Conservation (phyloP, 2,329 filamentous ascomycete species). For the Didymosphaeria variabile region DNA sequence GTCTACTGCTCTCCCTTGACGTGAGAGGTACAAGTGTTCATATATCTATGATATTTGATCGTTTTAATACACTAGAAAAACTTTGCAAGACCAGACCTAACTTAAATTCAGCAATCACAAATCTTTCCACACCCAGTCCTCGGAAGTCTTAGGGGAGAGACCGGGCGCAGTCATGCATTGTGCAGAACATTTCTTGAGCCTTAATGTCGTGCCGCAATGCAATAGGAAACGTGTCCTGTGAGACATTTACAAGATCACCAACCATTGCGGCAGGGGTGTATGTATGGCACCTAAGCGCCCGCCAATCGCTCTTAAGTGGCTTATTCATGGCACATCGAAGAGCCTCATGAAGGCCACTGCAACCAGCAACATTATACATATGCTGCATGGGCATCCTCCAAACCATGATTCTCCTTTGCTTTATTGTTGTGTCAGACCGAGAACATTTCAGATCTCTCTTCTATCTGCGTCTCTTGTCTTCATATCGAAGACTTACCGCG, state of each 20-base stretch:
- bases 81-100: background rate
- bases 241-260: background rate
- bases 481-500: too few relatives aligned
- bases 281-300: background rate
- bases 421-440: background rate
- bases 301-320: background rate
- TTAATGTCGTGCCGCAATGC: background rate
- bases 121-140: too few relatives aligned
- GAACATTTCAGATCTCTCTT: background rate
- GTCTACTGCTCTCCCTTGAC: too few relatives aligned
- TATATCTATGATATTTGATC: too few relatives aligned
- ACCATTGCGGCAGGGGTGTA: background rate
- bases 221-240: background rate
- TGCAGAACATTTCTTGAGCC: too few relatives aligned
- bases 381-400: background rate
- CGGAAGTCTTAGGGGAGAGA: too few relatives aligned
- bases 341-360: background rate
- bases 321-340: background rate
- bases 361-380: background rate
- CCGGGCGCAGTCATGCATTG: too few relatives aligned
- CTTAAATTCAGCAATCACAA: background rate
- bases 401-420: background rate
- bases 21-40: too few relatives aligned
- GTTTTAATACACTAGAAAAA: background rate
- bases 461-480: too few relatives aligned